Evolutionary conservation across 73 alveolate species (phyloP).

Genomic region (Symbiodinium pilosum): DNA sequence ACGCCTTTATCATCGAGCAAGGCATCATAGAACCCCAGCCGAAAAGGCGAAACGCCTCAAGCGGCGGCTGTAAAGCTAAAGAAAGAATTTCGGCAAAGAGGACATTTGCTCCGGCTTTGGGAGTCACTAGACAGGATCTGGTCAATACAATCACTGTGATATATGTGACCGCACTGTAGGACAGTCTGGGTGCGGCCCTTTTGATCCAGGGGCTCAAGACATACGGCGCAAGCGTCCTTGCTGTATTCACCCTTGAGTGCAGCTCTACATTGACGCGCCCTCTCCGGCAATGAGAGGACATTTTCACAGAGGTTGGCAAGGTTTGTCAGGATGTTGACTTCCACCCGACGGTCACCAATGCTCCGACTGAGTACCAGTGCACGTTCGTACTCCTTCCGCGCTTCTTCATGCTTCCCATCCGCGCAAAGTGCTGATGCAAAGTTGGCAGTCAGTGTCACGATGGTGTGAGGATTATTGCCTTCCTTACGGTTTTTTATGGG

Average conservation of each 20-base stretch:
- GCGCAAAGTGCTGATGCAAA: constrained; percentile 77
- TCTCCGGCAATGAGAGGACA: constrained; percentile 7
- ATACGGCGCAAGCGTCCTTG: constrained; percentile 51
- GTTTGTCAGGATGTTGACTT: constrained; percentile 62
- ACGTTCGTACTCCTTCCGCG: constrained; percentile 35
- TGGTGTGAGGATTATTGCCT: not conserved
- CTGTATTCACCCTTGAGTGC: constrained; percentile 43
- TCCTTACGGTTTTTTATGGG: not conserved
- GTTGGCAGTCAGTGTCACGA: constrained; percentile 59
- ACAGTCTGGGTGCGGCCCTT: constrained; percentile 73
- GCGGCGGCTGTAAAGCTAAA: constrained; percentile 56
- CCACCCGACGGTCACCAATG: constrained; percentile 86
- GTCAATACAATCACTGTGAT: constrained; percentile 74
- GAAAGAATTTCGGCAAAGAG: constrained; percentile 73
- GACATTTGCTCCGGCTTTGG: constrained; percentile 71
- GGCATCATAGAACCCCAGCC: not conserved
- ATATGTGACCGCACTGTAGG: constrained; percentile 51
- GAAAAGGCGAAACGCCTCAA: not conserved
- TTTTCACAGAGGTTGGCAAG: constrained; percentile 70
- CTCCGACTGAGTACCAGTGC: constrained; percentile 31
- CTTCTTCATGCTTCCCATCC: constrained; percentile 56
- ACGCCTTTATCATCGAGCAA: too few relatives aligned
- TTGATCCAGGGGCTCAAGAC: constrained; percentile 53
- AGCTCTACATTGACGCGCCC: constrained; percentile 4
- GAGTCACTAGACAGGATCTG: constrained; percentile 28